Conservation (phyloP, 306 rosid genomes). For the Quercus rubra region DNA sequence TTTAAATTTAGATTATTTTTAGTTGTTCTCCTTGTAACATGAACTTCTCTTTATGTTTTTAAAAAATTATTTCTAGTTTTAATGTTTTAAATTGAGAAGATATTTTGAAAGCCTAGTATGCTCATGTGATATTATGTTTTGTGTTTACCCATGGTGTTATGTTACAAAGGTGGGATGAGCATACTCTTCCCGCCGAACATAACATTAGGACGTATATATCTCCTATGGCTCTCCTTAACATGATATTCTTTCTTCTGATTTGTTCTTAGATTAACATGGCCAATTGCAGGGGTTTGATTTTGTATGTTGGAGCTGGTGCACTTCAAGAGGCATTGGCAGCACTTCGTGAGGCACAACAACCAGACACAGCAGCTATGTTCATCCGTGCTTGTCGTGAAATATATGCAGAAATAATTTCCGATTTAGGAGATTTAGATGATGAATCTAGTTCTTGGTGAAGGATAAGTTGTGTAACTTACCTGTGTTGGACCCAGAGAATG, state of each 20-base stretch:
- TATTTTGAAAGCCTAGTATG: conserved; percentile 16
- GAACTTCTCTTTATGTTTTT: not conserved
- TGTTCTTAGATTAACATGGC: conserved; percentile 26
- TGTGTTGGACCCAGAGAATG: conserved; percentile 70
- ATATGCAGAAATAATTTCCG: conserved; percentile 57
- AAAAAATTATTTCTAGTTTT: not conserved
- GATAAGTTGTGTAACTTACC: conserved; percentile 51
- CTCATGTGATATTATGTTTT: conserved; percentile 15
- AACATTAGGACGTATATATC: conserved; percentile 73
- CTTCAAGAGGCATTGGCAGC: conserved; percentile 90
- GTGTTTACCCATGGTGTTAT: conserved; percentile 65
- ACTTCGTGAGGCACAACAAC: conserved; percentile 89
- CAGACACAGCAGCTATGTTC: conserved; percentile 95
- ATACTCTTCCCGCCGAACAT: conserved; percentile 63
- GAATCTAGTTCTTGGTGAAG: conserved; percentile 45
- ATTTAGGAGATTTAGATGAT: conserved; percentile 37
- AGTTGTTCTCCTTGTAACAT: not conserved
- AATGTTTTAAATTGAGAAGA: not conserved
- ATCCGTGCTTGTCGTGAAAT: conserved; percentile 89
- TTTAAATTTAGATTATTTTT: no score
- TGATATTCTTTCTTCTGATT: conserved; percentile 6
- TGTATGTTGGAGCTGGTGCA: conserved; percentile 95
- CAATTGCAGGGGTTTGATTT: conserved; percentile 77
- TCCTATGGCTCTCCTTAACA: not conserved
- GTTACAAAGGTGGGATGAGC: conserved; percentile 78